These are phyloP conservation scores for Penicillium sp. DNA, from an alignment of 2,329 filamentous ascomycete genomes.

Conservation along the genomic window DNA sequence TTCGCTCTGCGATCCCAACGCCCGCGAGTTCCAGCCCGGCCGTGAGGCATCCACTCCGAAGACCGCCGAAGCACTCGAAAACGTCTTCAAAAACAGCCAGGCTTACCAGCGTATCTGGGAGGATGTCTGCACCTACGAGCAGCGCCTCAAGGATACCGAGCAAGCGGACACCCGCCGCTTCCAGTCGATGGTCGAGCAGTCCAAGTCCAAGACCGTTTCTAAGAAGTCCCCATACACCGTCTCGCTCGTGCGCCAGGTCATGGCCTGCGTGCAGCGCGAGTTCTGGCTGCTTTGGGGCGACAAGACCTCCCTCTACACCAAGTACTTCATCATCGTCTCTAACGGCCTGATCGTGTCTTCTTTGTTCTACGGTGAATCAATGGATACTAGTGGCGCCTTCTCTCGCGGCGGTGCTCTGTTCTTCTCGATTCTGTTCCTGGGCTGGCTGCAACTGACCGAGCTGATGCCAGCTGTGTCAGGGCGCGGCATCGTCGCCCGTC, in stretches of 20 bases:
- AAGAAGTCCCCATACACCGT: constrained; percentile 75
- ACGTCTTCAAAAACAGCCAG: constrained; percentile 63
- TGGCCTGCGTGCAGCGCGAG: constrained; percentile 62
- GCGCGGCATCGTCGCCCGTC: constrained; percentile 66
- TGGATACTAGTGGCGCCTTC: constrained; percentile 62
- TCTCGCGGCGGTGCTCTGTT: constrained; percentile 62
- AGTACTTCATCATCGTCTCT: constrained; percentile 73
- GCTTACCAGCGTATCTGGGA: constrained; percentile 60
- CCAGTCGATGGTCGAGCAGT: constrained; percentile 62
- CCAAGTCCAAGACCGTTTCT: constrained; percentile 63
- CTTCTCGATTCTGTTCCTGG: constrained; percentile 66
- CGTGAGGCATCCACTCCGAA: constrained; percentile 67
- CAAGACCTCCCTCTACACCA: constrained; percentile 71
- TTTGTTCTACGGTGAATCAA: constrained; percentile 68
- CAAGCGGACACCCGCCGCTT: constrained; percentile 64
- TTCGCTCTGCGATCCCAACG: constrained; percentile 69
- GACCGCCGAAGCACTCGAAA: constrained; percentile 66
- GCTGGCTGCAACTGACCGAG: constrained; percentile 73
- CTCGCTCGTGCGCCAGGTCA: constrained; percentile 68
- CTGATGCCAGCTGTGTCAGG: constrained; percentile 74
- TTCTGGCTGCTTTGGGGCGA: constrained; percentile 78
- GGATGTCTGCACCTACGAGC: constrained; percentile 63
- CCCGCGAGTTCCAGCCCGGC: constrained; percentile 66
- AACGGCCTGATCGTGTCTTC: constrained; percentile 75
- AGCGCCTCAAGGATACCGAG: constrained; percentile 56